phyloP scores from a whole-genome alignment of 2,329 filamentous ascomycete species.

The Pseudogymnoascus verrucosus region DNA sequence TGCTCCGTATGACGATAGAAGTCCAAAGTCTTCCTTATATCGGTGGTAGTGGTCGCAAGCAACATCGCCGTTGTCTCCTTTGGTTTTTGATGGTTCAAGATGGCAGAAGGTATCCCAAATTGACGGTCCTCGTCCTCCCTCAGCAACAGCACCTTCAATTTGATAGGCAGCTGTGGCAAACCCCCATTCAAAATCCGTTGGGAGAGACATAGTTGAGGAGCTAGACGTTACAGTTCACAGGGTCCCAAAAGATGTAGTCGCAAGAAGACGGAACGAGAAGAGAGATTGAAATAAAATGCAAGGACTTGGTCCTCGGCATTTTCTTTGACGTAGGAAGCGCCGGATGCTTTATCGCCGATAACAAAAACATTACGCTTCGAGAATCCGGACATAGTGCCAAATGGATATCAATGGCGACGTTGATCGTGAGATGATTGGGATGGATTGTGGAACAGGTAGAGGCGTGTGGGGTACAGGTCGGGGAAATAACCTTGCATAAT shows the following conservation, averaged over 20 bases:
- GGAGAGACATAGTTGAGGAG: slow-evolving; percentile 19
- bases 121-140: slow-evolving; percentile 33
- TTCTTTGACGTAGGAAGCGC: background rate
- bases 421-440: background rate
- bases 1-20: slow-evolving; percentile 32
- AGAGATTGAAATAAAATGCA: background rate
- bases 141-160: slow-evolving; percentile 35
- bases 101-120: slow-evolving; percentile 32
- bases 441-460: background rate
- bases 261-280: background rate
- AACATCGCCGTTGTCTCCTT: slow-evolving; percentile 36
- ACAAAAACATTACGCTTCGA: background rate
- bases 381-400: background rate
- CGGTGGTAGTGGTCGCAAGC: slow-evolving; percentile 41
- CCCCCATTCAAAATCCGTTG: slow-evolving; percentile 34
- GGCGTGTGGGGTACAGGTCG: background rate
- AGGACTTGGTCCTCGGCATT: background rate
- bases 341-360: background rate
- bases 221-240: background rate
- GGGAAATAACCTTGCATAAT: background rate
- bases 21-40: slow-evolving; percentile 40
- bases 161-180: slow-evolving; percentile 35
- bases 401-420: background rate
- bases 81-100: slow-evolving; percentile 26
- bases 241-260: background rate